Evolutionary conservation across 2,329 filamentous ascomycete species (phyloP), one percentile per base, ranked within the genome.

Genomic region (Alternaria dauci): DNA sequence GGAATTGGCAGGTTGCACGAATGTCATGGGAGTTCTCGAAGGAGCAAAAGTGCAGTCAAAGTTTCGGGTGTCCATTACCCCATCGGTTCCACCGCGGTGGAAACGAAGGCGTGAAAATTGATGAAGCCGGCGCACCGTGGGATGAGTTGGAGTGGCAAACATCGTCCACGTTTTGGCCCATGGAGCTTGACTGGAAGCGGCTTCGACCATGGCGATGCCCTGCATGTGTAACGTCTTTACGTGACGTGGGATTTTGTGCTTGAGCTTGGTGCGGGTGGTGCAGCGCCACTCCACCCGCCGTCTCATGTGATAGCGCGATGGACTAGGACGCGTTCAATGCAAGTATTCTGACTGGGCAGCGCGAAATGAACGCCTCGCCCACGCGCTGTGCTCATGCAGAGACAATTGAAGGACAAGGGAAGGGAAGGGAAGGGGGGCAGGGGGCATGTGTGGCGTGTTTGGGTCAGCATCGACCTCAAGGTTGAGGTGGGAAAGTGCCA

Each of bases 181-280:
- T 30, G 7, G 57, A 41, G 57, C 18, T 60, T 58, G 61, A 61
- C 56, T 61, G 56, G 41, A 50, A 41, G 52, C 48, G 65, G 62
- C 55, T 34, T 63, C 52, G 62, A 57, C 55, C 53, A 46, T 59
- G 43, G 52, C 41, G 43, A 59, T 63, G 65, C 64, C 23, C 65
- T 66, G 44, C 28, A 47, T 63, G 60, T 43, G 66, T 70, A 69
- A 69, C 44, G 34, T 52, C 11, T 48, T 75, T 75, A 75, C 74
- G 63, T 68, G 65, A 70, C 73, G 74, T 72, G 74, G 74, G 73
- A 70, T 74, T 34, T 20, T 36, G 38, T 41, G 23, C 12, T 62
- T 42, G 20, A 51, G 46, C 26, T 41, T 52, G 50, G 30, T 34
- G 30, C 28, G 44, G 18, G 44, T 48, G 18, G 28, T 34, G 42